A percentile compares a stretch with the other conserved stretches of the same genome.
phyloP scores from a whole-genome alignment of 192 early-diverging fungal species.

The Allomyces arbusculus region DNA sequence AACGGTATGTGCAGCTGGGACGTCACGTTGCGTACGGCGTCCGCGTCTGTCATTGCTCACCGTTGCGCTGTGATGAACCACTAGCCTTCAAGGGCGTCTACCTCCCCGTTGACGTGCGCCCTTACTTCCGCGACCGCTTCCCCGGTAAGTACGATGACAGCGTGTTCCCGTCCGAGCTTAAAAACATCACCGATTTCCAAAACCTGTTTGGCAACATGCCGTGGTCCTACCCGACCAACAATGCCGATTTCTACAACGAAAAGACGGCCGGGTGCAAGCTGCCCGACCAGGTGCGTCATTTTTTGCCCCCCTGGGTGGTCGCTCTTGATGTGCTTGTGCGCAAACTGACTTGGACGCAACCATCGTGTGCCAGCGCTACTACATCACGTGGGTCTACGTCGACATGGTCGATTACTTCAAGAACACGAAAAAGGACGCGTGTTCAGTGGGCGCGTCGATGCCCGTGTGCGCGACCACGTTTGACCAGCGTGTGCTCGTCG shows the following conservation, averaged over 20 bases:
- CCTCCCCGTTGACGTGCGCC: not conserved
- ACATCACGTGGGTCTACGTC: not conserved
- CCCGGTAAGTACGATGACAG: not conserved
- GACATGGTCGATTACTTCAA: not conserved
- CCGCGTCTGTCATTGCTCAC: too few relatives aligned
- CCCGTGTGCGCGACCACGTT: not conserved
- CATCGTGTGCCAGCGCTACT: not conserved
- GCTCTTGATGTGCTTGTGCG: too few relatives aligned
- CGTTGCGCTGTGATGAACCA: too few relatives aligned
- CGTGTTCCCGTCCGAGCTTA: not conserved
- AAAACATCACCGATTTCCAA: not conserved
- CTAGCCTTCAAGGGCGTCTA: not conserved
- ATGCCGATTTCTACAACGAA: not conserved
- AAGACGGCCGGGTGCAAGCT: not conserved
- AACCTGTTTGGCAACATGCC: not conserved
- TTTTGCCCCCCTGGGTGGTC: too few relatives aligned
- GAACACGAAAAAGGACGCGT: not conserved
- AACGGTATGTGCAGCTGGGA: too few relatives aligned
- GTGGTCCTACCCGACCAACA: not conserved
- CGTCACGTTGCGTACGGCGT: too few relatives aligned
- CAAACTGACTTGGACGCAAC: too few relatives aligned
- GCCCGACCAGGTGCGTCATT: not conserved
- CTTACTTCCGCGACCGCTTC: not conserved
- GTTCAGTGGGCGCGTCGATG: not conserved
- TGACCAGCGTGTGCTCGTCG: not conserved